Percentiles rank a stretch among this genome's conserved stretches.
phyloP scores from a whole-genome alignment of 2,329 filamentous ascomycete species.

The Venturia pyrina region DNA sequence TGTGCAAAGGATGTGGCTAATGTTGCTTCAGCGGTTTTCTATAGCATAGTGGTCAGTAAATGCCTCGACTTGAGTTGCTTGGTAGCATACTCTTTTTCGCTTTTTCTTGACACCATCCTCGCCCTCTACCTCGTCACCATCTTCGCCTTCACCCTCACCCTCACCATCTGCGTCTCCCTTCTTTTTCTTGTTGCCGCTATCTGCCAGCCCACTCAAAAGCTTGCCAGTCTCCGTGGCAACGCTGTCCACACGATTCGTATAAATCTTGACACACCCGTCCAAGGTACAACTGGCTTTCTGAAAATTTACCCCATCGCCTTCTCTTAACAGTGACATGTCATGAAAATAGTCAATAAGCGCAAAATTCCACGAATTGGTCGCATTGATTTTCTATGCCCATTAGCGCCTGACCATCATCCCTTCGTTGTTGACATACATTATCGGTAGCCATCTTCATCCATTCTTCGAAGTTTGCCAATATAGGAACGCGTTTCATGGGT shows the following conservation, averaged over 20 bases:
- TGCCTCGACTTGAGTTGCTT: background rate
- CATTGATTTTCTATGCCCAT: constrained; percentile 61
- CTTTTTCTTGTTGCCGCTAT: constrained; percentile 58
- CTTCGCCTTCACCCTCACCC: constrained; percentile 36
- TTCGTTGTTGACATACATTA: constrained; percentile 41
- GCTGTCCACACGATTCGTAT: constrained; percentile 95
- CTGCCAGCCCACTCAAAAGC: constrained; percentile 82
- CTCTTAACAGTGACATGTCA: constrained; percentile 94
- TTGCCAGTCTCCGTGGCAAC: constrained; percentile 97
- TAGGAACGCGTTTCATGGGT: constrained; percentile 90
- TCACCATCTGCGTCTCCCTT: constrained; percentile 46
- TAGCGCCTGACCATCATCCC: constrained; percentile 1
- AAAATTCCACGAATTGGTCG: constrained; percentile 97
- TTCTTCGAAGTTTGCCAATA: constrained; percentile 96
- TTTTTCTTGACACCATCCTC: constrained; percentile 54
- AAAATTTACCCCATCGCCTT: constrained; percentile 95
- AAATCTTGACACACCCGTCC: constrained; percentile 98
- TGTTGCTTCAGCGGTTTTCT: constrained; percentile 71
- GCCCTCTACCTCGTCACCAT: constrained; percentile 47
- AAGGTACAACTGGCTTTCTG: constrained; percentile 96
- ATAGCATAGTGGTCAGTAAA: constrained; percentile 2
- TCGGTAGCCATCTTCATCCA: constrained; percentile 99
- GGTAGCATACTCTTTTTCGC: constrained; percentile 58
- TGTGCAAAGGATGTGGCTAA: constrained; percentile 80
- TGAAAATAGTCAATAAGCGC: constrained; percentile 99